Conservation (phyloP, 2,329 filamentous ascomycete species). For the Fusarium devonianum region DNA sequence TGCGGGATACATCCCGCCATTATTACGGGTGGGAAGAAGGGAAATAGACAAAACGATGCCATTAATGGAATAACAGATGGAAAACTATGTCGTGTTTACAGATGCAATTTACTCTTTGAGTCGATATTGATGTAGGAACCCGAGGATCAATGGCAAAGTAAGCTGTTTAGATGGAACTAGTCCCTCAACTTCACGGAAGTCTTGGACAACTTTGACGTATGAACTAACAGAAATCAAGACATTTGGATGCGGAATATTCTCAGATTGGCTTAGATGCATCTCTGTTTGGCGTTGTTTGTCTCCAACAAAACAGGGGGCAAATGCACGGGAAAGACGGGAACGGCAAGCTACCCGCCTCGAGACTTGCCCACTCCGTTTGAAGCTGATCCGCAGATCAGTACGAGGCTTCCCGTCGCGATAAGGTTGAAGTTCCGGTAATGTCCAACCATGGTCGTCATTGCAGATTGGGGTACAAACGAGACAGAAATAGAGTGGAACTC, state of each 20-base stretch:
- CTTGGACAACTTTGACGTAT: background rate
- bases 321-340: constrained; percentile 22
- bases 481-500: constrained; percentile 30
- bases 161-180: constrained; percentile 19
- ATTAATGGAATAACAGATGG: background rate
- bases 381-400: background rate
- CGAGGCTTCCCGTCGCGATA: too few species aligned
- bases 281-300: constrained; percentile 28
- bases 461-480: constrained; percentile 13
- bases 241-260: background rate
- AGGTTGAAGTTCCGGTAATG: background rate
- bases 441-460: constrained; percentile 23
- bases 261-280: constrained; percentile 15
- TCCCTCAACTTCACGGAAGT: too few species aligned
- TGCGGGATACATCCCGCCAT: constrained; percentile 6
- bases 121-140: constrained; percentile 26
- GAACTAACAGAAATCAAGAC: background rate
- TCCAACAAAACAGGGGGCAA: background rate
- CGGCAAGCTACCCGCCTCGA: constrained; percentile 27
- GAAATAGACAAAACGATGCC: background rate
- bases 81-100: constrained; percentile 3
- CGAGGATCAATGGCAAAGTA: constrained; percentile 6
- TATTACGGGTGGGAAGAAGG: constrained; percentile 18
- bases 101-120: constrained; percentile 4
- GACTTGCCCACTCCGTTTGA: constrained; percentile 13